Evolutionary conservation across 768 basidiomycete species (phyloP), one percentile per base, ranked within the genome.

Genomic region (Hemileccinum impolitum): DNA sequence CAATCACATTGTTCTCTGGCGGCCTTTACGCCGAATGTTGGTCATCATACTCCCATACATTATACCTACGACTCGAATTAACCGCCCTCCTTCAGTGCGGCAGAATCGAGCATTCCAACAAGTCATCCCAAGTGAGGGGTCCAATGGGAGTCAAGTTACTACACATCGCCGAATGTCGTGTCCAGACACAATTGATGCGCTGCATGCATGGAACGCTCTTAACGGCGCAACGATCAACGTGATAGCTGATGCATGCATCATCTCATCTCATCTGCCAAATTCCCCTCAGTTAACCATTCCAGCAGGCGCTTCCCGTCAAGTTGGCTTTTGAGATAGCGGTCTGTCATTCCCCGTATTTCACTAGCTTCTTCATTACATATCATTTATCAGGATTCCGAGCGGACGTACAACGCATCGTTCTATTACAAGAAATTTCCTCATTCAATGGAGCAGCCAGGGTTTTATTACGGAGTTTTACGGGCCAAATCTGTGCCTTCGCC

Each of bases 31-130:
- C 73, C 1, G 82, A 84, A 63, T 54, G 81, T 80, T 44, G 45
- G 75, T 43, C 40, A 3, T 17, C 13, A 19, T 30, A 9, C 14
- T 43, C 7, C 10, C n/a, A 18, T 38, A 12, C 15, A 31, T 49
- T 31, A n/a, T 6, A 3, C 31, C 15, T 19, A 15, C 32, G 15
- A 31, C 28, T n/a, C n/a, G n/a, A n/a, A n/a, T n/a, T 30, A 12
- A 30, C 7, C 11, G 11, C 28, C 8, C 28, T 30, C 9, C 8
- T 48, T 6, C 51, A 82, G 81, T 84, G 14, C 69, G 84, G 1
- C 82, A 80, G 62, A 86, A 86, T 56, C 71, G 83, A 11, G 83
- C 84, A 1, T 82, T 85, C 60, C 84, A 86, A 51, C 72, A 79
- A 49, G 80, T 83, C 19, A 72, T 73, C 1, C 75, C 81, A n/a